Conservation (phyloP, 2,329 filamentous ascomycete genomes). For the Fusarium kyushuense region DNA sequence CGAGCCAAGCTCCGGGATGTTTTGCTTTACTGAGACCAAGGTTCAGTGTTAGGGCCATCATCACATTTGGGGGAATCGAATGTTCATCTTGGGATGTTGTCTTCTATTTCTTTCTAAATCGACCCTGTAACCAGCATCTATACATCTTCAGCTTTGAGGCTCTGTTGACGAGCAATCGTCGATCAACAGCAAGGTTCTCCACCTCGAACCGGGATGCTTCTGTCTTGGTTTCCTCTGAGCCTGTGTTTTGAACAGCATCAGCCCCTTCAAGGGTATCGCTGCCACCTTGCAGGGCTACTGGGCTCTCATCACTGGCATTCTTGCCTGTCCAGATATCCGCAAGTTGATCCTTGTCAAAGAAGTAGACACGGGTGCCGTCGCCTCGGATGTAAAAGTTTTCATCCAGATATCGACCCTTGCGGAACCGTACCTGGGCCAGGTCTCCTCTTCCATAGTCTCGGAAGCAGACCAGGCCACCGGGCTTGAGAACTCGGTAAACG, state of each 20-base stretch:
- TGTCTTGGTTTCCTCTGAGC: constrained; percentile 26
- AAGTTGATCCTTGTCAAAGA: constrained; percentile 91
- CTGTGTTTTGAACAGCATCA: constrained; percentile 26
- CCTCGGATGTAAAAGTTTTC: constrained; percentile 98
- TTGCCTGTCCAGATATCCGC: constrained; percentile 78
- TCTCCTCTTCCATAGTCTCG: constrained; percentile 97
- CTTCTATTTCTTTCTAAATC: constrained; percentile 76
- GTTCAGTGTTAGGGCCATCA: background rate
- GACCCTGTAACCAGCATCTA: constrained; percentile 92
- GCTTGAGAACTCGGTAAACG: constrained; percentile 84
- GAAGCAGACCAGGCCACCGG: constrained; percentile 93
- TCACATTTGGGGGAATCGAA: background rate
- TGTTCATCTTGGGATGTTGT: constrained; percentile 32
- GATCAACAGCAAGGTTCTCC: constrained; percentile 83
- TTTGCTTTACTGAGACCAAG: constrained; percentile 54
- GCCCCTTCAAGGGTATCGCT: background rate
- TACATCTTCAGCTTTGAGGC: constrained; percentile 97
- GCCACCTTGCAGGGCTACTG: constrained; percentile 13
- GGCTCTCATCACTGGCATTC: constrained; percentile 37
- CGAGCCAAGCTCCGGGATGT: constrained; percentile 57
- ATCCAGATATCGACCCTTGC: constrained; percentile 91
- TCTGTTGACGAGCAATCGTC: constrained; percentile 91
- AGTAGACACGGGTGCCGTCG: constrained; percentile 96
- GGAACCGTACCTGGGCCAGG: constrained; percentile 95
- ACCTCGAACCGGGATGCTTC: constrained; percentile 71